Percentiles rank a stretch among this genome's conserved stretches.
Evolutionary conservation across 768 basidiomycete genomes (phyloP).

Genomic region (Tulasnella sp.): DNA sequence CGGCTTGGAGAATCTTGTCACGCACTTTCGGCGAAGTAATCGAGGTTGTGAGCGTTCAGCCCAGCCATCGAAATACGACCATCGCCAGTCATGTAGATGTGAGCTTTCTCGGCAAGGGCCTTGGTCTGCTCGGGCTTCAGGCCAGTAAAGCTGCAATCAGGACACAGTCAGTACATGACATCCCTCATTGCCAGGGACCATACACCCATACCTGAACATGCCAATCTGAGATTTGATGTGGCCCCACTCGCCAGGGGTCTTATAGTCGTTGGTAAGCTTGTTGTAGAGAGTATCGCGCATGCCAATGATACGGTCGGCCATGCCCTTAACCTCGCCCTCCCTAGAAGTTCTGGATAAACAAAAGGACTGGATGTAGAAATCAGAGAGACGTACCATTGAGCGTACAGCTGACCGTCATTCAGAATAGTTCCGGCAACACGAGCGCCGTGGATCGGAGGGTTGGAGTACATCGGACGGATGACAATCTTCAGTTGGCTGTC

Average conservation of each 20-base stretch:
- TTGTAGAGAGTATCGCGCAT: constrained; percentile 82
- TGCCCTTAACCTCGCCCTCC: constrained; percentile 85
- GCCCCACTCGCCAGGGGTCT: constrained; percentile 90
- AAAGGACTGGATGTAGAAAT: not conserved
- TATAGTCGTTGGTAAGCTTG: constrained; percentile 58
- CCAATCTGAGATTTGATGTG: constrained; percentile 95
- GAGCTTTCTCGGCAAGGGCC: constrained; percentile 72
- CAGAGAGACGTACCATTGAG: constrained; percentile 45
- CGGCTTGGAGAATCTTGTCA: constrained; percentile 21
- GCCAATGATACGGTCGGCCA: constrained; percentile 90
- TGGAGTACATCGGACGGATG: constrained; percentile 94
- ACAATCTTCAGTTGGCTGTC: constrained; percentile 94
- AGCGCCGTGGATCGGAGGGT: constrained; percentile 87
- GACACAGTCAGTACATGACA: not conserved
- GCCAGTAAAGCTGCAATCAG: constrained; percentile 62
- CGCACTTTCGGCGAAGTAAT: constrained; percentile 76
- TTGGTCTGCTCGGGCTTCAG: constrained; percentile 68
- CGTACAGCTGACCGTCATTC: constrained; percentile 57
- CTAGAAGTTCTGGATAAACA: constrained; percentile 16
- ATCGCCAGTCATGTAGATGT: constrained; percentile 89
- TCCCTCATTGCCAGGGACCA: no score
- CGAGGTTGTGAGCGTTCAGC: constrained; percentile 70
- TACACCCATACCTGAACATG: constrained; percentile 74
- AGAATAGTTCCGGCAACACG: constrained; percentile 79
- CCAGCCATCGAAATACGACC: constrained; percentile 94